Conservation (phyloP, 805 yeast species). For the Clavispora vitiphila region DNA sequence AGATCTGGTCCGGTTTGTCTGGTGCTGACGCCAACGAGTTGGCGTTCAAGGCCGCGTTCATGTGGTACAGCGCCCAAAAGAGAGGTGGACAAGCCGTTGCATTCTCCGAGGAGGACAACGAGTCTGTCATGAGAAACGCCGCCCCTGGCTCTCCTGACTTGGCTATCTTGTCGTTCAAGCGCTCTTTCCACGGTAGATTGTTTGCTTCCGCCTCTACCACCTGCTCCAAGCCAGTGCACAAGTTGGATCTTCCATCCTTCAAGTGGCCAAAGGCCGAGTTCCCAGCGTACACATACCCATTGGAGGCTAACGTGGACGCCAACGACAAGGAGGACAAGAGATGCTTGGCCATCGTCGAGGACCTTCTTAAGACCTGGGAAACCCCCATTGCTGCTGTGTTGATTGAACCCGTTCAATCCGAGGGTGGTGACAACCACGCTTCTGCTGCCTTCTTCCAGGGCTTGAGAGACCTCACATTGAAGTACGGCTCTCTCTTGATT, state of each 20-base stretch:
- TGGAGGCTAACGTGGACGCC: slow-evolving; percentile 56
- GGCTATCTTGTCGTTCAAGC: slow-evolving; percentile 79
- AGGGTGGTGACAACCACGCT: slow-evolving; percentile 91
- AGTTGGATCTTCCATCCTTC: slow-evolving; percentile 87
- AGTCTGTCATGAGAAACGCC: slow-evolving; percentile 69
- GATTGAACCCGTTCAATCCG: slow-evolving; percentile 88
- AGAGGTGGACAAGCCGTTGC: slow-evolving; percentile 54
- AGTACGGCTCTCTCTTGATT: slow-evolving; percentile 66
- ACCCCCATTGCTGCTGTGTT: slow-evolving; percentile 83
- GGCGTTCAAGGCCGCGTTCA: slow-evolving; percentile 85
- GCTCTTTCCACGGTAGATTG: slow-evolving; percentile 92
- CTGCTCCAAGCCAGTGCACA: slow-evolving; percentile 92
- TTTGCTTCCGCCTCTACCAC: slow-evolving; percentile 91
- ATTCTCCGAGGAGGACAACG: slow-evolving; percentile 66
- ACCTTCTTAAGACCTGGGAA: slow-evolving; percentile 60
- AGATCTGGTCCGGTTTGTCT: slow-evolving; percentile 74
- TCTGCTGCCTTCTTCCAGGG: slow-evolving; percentile 76
- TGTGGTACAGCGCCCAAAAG: slow-evolving; percentile 65
- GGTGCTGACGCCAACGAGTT: slow-evolving; percentile 89
- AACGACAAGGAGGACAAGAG: slow-evolving; percentile 77
- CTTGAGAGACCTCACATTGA: slow-evolving; percentile 66
- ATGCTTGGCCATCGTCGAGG: slow-evolving; percentile 73
- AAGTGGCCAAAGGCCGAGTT: slow-evolving; percentile 96
- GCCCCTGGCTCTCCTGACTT: slow-evolving; percentile 88
- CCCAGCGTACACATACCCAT: slow-evolving; percentile 82